Conservation (phyloP, 2,329 filamentous ascomycete genomes). For the Xylaria hypoxylon region DNA sequence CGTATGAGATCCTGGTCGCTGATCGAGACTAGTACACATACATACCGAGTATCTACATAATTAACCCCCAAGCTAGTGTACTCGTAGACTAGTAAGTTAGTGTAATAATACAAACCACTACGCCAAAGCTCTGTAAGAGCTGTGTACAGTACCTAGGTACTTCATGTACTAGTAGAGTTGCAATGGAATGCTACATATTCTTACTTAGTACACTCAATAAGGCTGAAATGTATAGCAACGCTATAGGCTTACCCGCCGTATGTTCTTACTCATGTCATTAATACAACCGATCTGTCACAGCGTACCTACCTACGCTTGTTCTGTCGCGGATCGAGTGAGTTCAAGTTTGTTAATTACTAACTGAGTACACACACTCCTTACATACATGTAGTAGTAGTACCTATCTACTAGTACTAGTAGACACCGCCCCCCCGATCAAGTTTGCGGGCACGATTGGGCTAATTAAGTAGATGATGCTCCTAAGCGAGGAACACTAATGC, state of each 20-base stretch:
- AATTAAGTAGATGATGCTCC: slow-evolving; percentile 24
- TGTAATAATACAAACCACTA: neutral
- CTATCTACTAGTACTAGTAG: no score
- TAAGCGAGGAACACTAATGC: slow-evolving; percentile 50
- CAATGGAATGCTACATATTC: neutral
- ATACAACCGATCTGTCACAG: no score
- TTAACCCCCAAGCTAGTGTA: slow-evolving; percentile 11
- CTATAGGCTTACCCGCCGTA: neutral
- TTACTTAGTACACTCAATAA: neutral
- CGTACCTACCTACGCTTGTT: no score
- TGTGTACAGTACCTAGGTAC: neutral
- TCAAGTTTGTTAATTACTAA: no score
- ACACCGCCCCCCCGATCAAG: slow-evolving; percentile 7
- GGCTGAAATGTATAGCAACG: slow-evolving; percentile 2
- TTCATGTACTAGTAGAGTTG: no score
- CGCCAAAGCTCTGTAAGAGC: neutral
- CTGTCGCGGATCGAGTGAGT: no score
- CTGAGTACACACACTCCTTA: no score
- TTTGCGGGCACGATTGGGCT: slow-evolving; percentile 25
- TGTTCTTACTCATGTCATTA: no score
- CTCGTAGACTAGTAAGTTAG: neutral
- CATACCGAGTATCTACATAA: slow-evolving; percentile 18
- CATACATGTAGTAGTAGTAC: neutral
- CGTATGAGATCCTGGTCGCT: slow-evolving; percentile 42
- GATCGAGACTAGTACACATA: slow-evolving; percentile 36